phyloP scores from a whole-genome alignment of 2,329 filamentous ascomycete genomes.

The Pseudogymnoascus verrucosus region DNA sequence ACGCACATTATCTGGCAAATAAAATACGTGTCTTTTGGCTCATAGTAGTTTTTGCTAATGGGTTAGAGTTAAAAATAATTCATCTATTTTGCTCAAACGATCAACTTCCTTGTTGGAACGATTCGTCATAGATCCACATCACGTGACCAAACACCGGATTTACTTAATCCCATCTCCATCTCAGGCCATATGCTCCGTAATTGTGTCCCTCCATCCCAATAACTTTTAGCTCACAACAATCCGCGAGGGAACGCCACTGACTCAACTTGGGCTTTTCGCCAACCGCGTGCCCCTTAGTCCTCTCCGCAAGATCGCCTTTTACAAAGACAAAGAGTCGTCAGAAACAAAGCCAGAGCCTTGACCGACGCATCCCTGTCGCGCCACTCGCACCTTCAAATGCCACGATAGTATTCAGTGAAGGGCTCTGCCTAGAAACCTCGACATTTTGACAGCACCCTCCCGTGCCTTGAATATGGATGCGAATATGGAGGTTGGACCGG shows the following conservation, averaged over 20 bases:
- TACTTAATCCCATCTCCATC: conserved; percentile 1
- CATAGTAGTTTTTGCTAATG: neutral
- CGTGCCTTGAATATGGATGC: neutral
- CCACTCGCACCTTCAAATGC: conserved; percentile 5
- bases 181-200: conserved; percentile 1
- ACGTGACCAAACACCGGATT: neutral
- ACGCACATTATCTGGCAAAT: neutral
- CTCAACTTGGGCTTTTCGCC: neutral
- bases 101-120: neutral
- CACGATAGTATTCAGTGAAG: conserved; percentile 4
- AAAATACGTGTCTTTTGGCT: neutral
- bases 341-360: conserved; percentile 1
- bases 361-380: conserved; percentile 7
- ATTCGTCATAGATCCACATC: neutral
- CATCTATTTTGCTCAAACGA: neutral
- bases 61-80: neutral
- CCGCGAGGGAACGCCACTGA: neutral
- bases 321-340: neutral
- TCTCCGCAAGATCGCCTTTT: neutral
- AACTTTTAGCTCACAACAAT: conserved; percentile 6
- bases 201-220: conserved; percentile 4
- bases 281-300: neutral
- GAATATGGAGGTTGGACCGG: neutral
- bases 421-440: conserved; percentile 11
- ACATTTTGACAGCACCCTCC: neutral